Evolutionary conservation across 2,329 filamentous ascomycete genomes (phyloP), one percentile per base, ranked within the genome.

Genomic region (Cladosporium sp.): DNA sequence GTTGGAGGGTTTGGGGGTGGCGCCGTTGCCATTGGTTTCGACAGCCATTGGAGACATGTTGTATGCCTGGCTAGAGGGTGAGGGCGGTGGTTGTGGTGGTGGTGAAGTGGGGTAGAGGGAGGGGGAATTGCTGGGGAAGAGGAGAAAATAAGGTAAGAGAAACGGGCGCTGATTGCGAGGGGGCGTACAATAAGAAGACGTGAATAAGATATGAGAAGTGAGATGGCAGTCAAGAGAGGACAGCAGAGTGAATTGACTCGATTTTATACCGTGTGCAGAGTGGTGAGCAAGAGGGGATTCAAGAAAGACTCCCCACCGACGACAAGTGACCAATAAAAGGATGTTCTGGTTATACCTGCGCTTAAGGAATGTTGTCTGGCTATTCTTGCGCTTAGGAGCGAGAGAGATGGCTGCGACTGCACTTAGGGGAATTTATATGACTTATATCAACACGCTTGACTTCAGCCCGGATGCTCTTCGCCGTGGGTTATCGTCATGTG

Each of bases 1-100:
- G 56, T 72, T 71, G 54, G 72, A 68, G 58, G 76, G 66, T 42
- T 66, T 59, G 39, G 54, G 56, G 48, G 58, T 60, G 44, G 60
- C 61, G 48, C 54, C 50, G 37, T 58, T 53, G 51, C 57, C 58
- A 56, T 64, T 61, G 39, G 53, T 55, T 32, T 63, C 55, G 43
- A 69, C 58, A 22, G 67, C 67, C 20, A 61, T 64, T 44, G 68
- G 68, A 18, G 68, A 62, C 68, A 70, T 70, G 53, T 27, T 65
- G 52, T 32, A n/a, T 9, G 30, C 4, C n/a, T 32, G 32, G 13
- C 2, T n/a, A 17, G 15, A 36, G 30, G n/a, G 12, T 12, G n/a
- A 32, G 30, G 12, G 8, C 5, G n/a, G 50, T 34, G 42, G 37
- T n/a, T n/a, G n/a, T 38, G n/a, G 19, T 38, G 32, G n/a, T 20